Evolutionary conservation across 495 filamentous ascomycete species (phyloP), one percentile per base, ranked within the genome.

Genomic region (Astrothelium macrocarpum): DNA sequence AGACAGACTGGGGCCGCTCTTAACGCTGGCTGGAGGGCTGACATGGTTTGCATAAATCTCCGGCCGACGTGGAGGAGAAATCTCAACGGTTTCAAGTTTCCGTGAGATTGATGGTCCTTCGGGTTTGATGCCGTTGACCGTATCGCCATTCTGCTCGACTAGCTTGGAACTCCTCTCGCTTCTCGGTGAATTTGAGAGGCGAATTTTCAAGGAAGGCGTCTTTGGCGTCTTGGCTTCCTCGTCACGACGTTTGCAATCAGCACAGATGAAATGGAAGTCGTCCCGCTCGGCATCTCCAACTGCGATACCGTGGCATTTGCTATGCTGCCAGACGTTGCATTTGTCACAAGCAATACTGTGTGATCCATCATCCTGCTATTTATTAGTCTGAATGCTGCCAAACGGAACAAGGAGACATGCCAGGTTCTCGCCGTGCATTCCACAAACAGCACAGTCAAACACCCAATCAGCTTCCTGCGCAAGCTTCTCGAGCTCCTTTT

Each of bases 271-370:
- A 62, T 90, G 86, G 71, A 96, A 97, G 67, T 95, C 88, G 14
- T 92, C 89, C 53, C 85, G 79, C 61, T 96, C 90, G 5, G 90
- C 93, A 63, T 90, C 87, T 53, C 80, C 78, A 64, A 90, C 81
- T 12, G 80, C 80, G 63, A 97, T 89, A 32, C 85, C 88, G 59
- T 96, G 84, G 70, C 94, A 98, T 59, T 86, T 87, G 78, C 89
- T 93, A 69, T 97, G 94, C 71, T 97, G 93, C 94, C 94, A 98
- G 23, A 95, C 86, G 71, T 88, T 94, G 79, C 94, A 98, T 59
- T 81, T 86, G 70, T 97, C 94, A 72, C 94, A 98, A n/a, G 91
- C 87, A 64, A 98, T 84, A 71, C 89, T 96, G 72, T 95, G 90
- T 1, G 89, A 86, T 58, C 94, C 94, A 68, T 97, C 94, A 67